phyloP scores from a whole-genome alignment of 73 alveolate species.

The Uronychia setigera region DNA sequence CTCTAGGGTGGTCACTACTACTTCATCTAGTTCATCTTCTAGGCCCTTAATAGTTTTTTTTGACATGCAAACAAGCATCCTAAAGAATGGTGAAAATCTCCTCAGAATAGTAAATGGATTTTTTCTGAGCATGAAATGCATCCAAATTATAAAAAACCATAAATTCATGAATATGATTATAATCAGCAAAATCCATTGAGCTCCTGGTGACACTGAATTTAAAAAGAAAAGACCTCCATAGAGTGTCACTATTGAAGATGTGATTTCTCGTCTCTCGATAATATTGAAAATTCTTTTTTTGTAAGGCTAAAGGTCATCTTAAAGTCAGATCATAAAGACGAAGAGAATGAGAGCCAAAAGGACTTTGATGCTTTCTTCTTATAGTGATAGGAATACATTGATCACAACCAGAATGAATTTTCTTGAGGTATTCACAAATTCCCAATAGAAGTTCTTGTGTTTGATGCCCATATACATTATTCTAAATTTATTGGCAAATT shows the following conservation, averaged over 20 bases:
- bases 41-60: no score
- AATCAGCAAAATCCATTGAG: background rate
- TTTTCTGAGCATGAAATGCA: no score
- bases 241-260: background rate
- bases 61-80: no score
- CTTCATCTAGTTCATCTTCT: no score
- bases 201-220: background rate
- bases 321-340: conserved; percentile 10
- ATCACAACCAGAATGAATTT: conserved; percentile 20
- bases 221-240: background rate
- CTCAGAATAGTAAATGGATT: no score
- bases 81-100: no score
- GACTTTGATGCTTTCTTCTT: conserved; percentile 21
- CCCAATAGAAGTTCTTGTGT: conserved; percentile 45
- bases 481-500: conserved; percentile 24
- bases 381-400: conserved; percentile 28
- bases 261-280: background rate
- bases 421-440: conserved; percentile 43
- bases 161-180: no score
- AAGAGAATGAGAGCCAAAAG: background rate
- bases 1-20: no score
- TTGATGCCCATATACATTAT: conserved; percentile 38
- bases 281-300: background rate
- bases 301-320: conserved; percentile 31
- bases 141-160: background rate